Base-by-base conservation (phyloP, 805 yeast genomes). In the Geotrichum ghanense region DNA sequence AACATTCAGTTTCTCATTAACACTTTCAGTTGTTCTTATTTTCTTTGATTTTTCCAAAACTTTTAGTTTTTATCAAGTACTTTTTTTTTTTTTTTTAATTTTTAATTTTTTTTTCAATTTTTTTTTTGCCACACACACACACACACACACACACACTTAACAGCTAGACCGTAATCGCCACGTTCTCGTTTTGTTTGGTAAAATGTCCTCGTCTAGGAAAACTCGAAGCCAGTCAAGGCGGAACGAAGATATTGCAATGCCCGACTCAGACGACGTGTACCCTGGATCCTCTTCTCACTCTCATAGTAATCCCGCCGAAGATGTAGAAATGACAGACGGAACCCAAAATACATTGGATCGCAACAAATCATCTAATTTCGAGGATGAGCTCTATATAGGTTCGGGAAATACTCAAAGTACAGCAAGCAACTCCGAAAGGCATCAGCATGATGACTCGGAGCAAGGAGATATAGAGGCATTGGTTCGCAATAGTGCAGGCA, bases 401-500 rank as follows among this genome's bases (percentile, higher is more conserved):
- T 31, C 37, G 12, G 19, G 37, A 6, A 31, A 31, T 19, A n/a
- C 37, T n/a, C 37, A 19, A n/a, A 19, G 19, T 12, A 24, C 27
- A 7, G 27, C 7, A 12, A 31, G 37, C 12, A n/a, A 31, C 37
- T 16, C 5, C 17, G 37, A 31, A 6, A n/a, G 16, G 19, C 19
- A 31, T 16, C 5, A 39, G 17, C 24, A 39, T 10, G 42, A 39
- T 39, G 42, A 39, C 25, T 17, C 21, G 3, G 37, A 23, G 19
- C 35, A 27, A 14, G 23, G 20, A 25, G 22, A 24, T 20, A 21
- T 3, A 42, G 41, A 12, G 19, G 42, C 23, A 7, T n/a, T 21
- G 23, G n/a, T 16, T 22, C 27, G 44, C 19, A 52, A 50, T 14
- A 55, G 50, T 43, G 44, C 37, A 5, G 16, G 37, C 7, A 31